phyloP scores from a whole-genome alignment of 2,329 filamentous ascomycete genomes.

The Alternaria sp. region DNA sequence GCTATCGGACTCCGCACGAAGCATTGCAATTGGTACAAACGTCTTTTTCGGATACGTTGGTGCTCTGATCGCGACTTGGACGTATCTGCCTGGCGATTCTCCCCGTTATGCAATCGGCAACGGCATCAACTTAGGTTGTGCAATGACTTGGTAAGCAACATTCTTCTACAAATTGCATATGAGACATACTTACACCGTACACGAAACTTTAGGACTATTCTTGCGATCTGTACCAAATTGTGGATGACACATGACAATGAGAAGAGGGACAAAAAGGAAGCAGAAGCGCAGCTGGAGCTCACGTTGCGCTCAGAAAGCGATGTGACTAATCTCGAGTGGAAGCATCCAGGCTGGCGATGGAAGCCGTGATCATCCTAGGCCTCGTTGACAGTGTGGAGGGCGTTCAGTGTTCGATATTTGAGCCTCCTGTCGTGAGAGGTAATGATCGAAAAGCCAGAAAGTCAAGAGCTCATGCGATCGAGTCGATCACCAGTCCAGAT shows the following conservation, averaged over 20 bases:
- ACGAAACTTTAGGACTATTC: neutral
- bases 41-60: slow-evolving; percentile 75
- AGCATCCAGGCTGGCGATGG: slow-evolving; percentile 69
- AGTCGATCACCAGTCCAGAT: neutral
- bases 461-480: neutral
- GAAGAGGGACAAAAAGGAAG: slow-evolving; percentile 61
- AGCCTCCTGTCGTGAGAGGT: neutral
- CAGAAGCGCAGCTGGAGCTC: slow-evolving; percentile 59
- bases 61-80: slow-evolving; percentile 70
- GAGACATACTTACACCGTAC: neutral
- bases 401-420: neutral
- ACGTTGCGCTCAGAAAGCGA: slow-evolving; percentile 61
- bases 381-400: neutral
- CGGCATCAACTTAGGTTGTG: slow-evolving; percentile 47
- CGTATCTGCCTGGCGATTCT: slow-evolving; percentile 66
- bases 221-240: slow-evolving; percentile 51
- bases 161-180: neutral
- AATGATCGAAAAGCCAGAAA: neutral
- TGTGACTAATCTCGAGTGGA: slow-evolving; percentile 70
- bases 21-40: slow-evolving; percentile 27
- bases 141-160: slow-evolving; percentile 6
- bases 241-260: slow-evolving; percentile 71
- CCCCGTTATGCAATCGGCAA: slow-evolving; percentile 74
- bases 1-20: slow-evolving; percentile 70
- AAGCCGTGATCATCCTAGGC: slow-evolving; percentile 38